phyloP scores from a whole-genome alignment of 352 stramenopile genomes.

The Plasmopara halstedii region DNA sequence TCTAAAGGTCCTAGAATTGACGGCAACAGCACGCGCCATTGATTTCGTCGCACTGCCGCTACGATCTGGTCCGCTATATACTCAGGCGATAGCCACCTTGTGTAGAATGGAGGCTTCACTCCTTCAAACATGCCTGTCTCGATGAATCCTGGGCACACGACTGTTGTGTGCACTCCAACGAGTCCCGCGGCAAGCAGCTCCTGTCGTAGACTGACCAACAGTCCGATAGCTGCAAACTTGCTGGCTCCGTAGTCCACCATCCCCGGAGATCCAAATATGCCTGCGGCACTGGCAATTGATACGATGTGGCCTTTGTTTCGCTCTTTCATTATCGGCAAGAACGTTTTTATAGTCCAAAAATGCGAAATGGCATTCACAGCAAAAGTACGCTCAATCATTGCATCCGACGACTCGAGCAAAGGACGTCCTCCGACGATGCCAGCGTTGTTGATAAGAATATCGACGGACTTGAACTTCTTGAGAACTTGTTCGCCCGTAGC shows the following conservation, averaged over 20 bases:
- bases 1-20: constrained; percentile 25
- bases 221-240: constrained; percentile 36
- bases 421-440: constrained; percentile 38
- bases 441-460: constrained; percentile 50
- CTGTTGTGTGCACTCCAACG: constrained; percentile 35
- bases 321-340: constrained; percentile 36
- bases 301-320: constrained; percentile 41
- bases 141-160: constrained; percentile 56
- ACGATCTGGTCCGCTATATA: constrained; percentile 40
- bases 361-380: constrained; percentile 39
- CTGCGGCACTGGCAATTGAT: constrained; percentile 36
- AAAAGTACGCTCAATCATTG: constrained; percentile 42
- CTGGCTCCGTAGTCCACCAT: constrained; percentile 53
- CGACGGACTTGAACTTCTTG: constrained; percentile 19
- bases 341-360: constrained; percentile 46
- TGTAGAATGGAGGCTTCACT: constrained; percentile 28
- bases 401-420: constrained; percentile 30
- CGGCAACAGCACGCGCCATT: constrained; percentile 35
- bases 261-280: constrained; percentile 32
- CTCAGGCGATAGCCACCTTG: constrained; percentile 34
- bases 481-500: constrained; percentile 15
- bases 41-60: constrained; percentile 36
- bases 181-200: constrained; percentile 37
- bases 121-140: constrained; percentile 62
- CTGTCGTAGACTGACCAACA: constrained; percentile 39